Conservation (phyloP, 2,329 filamentous ascomycete species). For the Helicocarpus griseus region DNA sequence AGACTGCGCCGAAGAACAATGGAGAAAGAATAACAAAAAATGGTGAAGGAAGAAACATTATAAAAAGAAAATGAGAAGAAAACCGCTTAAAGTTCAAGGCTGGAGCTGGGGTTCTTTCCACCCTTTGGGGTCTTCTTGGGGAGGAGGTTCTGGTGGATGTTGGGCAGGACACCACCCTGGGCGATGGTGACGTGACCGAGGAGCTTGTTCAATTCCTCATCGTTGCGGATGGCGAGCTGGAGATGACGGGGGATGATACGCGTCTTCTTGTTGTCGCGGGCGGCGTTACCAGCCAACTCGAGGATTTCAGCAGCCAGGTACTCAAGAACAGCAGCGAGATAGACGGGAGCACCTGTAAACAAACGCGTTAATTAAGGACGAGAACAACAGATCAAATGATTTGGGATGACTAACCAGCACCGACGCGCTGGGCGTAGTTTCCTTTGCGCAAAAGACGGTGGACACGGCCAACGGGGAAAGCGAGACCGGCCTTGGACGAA, state of each 20-base stretch:
- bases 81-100: conserved; percentile 80
- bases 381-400: no score
- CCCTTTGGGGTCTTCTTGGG: conserved; percentile 98
- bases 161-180: conserved; percentile 92
- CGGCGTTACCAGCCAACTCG: conserved; percentile 95
- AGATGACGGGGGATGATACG: conserved; percentile 99
- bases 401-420: conserved; percentile 60
- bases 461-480: conserved; percentile 98
- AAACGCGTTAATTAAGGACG: conserved; percentile 21
- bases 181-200: conserved; percentile 93
- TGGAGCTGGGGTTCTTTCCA: conserved; percentile 64
- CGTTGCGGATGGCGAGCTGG: conserved; percentile 97
- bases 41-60: conserved; percentile 12
- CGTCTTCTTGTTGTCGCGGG: conserved; percentile 99
- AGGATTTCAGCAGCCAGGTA: conserved; percentile 98
- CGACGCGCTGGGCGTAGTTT: conserved; percentile 99
- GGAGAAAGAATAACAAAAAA: conserved; percentile 48
- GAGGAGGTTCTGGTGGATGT: conserved; percentile 96
- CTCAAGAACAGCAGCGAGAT: conserved; percentile 94
- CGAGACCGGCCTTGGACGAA: conserved; percentile 98
- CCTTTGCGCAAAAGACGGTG: conserved; percentile 98
- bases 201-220: conserved; percentile 99
- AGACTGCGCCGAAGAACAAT: conserved; percentile 66
- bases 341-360: conserved; percentile 67
- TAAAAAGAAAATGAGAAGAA: conserved; percentile 33